Conservation (phyloP, 148 eudicot genomes). For the Rhododendron griersonianum region DNA sequence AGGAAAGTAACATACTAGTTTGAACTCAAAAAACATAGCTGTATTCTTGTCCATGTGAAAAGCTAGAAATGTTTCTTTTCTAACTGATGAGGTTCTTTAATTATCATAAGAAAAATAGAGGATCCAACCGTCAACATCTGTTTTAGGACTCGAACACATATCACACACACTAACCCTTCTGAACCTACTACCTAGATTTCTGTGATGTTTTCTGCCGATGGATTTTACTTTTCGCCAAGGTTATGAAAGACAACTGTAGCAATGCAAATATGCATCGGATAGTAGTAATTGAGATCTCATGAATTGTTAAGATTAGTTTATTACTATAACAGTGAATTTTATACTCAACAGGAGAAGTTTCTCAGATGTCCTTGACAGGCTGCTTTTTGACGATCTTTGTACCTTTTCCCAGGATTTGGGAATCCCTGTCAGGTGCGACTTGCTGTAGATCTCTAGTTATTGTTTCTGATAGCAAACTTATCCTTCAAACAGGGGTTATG, state of each 20-base stretch:
- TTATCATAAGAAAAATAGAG: background rate
- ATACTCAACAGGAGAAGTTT: background rate
- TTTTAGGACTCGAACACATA: background rate
- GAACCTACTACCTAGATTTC: background rate
- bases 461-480: conserved; percentile 59
- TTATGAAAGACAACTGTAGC: too few species aligned
- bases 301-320: background rate
- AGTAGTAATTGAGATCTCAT: background rate
- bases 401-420: conserved; percentile 61
- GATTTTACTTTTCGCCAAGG: background rate
- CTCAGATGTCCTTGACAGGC: background rate
- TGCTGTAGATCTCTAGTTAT: conserved; percentile 83
- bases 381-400: background rate
- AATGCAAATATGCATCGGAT: background rate
- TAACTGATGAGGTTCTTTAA: background rate
- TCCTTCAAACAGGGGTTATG: conserved; percentile 68
- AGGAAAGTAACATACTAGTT: background rate
- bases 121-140: background rate
- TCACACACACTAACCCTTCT: background rate
- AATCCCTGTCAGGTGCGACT: conserved; percentile 69
- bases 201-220: background rate
- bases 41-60: background rate
- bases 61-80: background rate
- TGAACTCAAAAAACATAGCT: background rate
- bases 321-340: background rate